Evolutionary conservation across 148 eudicot species (phyloP).

Genomic region (Fagopyrum esculentum): DNA sequence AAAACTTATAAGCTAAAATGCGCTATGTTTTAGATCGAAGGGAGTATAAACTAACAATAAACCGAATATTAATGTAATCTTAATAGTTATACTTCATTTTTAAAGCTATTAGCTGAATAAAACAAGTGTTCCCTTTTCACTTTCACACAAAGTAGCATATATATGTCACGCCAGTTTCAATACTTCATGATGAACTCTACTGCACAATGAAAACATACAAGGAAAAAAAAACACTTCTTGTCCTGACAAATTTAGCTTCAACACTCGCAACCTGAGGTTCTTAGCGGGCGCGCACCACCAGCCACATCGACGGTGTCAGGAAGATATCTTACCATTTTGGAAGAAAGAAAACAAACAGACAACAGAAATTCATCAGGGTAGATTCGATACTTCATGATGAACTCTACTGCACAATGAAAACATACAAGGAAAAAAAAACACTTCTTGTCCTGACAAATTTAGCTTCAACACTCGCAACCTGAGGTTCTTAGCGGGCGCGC

Average conservation of each 20-base stretch:
- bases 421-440: not conserved
- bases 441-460: not conserved
- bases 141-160: too few relatives aligned
- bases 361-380: not conserved
- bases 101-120: too few relatives aligned
- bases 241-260: constrained; percentile 10
- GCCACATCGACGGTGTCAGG: constrained; percentile 68
- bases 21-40: too few relatives aligned
- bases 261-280: constrained; percentile 66
- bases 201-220: constrained; percentile 4
- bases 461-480: constrained; percentile 57
- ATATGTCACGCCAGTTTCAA: too few relatives aligned
- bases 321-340: constrained; percentile 33
- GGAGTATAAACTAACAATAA: too few relatives aligned
- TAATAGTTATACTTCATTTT: too few relatives aligned
- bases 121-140: too few relatives aligned
- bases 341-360: not conserved
- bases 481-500: constrained; percentile 44
- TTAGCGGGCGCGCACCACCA: constrained; percentile 41
- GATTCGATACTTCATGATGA: too few relatives aligned
- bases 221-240: not conserved
- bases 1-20: too few relatives aligned
- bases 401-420: constrained; percentile 6
- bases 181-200: not conserved
- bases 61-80: too few relatives aligned